A percentile compares a stretch with the other conserved stretches of the same genome.
These are phyloP conservation scores for Balamuthia mandrillaris DNA, from an alignment of 208 protist species.

Conservation along the genomic window DNA sequence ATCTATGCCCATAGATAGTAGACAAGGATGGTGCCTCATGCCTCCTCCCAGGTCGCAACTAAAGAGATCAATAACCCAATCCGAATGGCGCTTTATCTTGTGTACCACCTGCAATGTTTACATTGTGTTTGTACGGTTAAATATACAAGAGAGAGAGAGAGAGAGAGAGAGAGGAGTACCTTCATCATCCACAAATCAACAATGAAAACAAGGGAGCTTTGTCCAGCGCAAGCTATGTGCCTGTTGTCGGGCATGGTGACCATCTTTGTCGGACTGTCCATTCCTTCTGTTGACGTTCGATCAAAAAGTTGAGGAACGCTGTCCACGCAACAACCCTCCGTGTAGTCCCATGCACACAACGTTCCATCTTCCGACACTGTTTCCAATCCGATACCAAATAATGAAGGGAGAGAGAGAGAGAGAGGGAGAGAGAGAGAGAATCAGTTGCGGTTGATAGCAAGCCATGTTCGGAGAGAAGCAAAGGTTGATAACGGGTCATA, in stretches of 20 bases:
- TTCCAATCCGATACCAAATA: too few relatives aligned
- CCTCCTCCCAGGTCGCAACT: conserved; percentile 27
- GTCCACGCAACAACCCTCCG: not conserved
- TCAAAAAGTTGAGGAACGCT: not conserved
- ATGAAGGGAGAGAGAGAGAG: too few relatives aligned
- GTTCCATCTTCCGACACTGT: conserved; percentile 1
- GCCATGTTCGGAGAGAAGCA: too few relatives aligned
- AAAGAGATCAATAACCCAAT: not conserved
- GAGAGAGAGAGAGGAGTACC: not conserved
- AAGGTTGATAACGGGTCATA: too few relatives aligned
- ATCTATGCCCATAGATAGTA: not conserved
- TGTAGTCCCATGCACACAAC: conserved; percentile 9
- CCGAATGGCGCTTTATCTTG: not conserved
- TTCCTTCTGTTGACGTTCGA: too few relatives aligned
- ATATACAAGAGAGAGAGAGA: not conserved
- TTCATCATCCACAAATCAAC: conserved; percentile 24
- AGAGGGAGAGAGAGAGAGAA: too few relatives aligned
- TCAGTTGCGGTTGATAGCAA: too few relatives aligned
- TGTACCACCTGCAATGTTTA: conserved; percentile 11
- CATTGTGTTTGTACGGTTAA: not conserved
- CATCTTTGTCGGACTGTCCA: not conserved
- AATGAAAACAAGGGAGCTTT: not conserved
- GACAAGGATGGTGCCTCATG: not conserved
- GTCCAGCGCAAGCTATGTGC: not conserved
- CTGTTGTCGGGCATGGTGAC: not conserved